Conservation (phyloP, 1,139 yeast genomes). For the Yamadazyma dendronema region DNA sequence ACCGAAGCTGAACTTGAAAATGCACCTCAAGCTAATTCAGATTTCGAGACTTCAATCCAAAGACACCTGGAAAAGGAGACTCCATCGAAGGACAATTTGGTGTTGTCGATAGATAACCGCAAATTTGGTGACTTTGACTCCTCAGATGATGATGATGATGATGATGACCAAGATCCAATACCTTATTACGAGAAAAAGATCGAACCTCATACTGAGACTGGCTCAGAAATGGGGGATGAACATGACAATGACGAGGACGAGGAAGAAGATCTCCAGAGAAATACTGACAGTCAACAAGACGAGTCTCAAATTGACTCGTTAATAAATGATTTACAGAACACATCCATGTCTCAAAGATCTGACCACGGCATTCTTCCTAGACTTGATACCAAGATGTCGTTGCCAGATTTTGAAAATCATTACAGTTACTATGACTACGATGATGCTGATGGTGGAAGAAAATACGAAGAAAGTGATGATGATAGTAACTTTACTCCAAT, state of each 20-base stretch:
- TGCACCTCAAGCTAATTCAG: not conserved
- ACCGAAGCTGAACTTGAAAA: not conserved
- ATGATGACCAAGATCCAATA: slow-evolving; percentile 16
- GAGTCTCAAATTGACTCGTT: slow-evolving; percentile 26
- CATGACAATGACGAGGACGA: slow-evolving; percentile 1
- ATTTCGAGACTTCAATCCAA: not conserved
- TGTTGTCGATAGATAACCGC: slow-evolving; percentile 16
- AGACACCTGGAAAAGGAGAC: not conserved
- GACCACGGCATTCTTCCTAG: slow-evolving; percentile 19
- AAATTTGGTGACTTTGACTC: slow-evolving; percentile 7
- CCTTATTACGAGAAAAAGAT: slow-evolving; percentile 17
- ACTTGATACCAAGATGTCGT: slow-evolving; percentile 22
- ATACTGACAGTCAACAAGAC: not conserved
- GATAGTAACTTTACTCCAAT: slow-evolving; percentile 26
- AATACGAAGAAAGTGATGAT: slow-evolving; percentile 6
- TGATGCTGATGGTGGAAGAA: slow-evolving; percentile 8
- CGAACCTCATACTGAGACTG: slow-evolving; percentile 3
- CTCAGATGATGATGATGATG: slow-evolving; percentile 7
- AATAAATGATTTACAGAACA: slow-evolving; percentile 33
- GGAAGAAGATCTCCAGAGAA: not conserved
- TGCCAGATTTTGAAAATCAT: slow-evolving; percentile 29
- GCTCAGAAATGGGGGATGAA: slow-evolving; percentile 2
- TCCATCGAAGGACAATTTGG: slow-evolving; percentile 7
- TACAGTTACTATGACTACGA: slow-evolving; percentile 17
- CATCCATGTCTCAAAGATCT: slow-evolving; percentile 15